Evolutionary conservation across 1,284 basidiomycete genomes (phyloP), one percentile per base, ranked within the genome.

Genomic region (Rhizopogon parksii): DNA sequence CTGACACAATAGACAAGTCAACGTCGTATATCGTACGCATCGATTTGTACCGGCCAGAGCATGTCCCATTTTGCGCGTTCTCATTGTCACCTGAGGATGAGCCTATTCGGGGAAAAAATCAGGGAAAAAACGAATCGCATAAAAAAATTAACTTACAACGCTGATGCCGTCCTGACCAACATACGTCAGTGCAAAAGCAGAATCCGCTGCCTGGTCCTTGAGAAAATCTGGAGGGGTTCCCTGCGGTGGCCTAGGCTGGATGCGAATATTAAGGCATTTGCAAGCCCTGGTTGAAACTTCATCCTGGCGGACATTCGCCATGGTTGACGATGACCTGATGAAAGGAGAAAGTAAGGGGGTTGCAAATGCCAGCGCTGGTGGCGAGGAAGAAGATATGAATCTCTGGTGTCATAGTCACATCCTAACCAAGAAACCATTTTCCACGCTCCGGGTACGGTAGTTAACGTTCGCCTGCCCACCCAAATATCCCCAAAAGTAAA

Each of bases 1-100:
- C 52, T 78, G 73, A 67, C 88, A 91, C 36, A 83, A 66, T 19
- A 90, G 73, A 65, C 88, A 91, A 30, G 77, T 81, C 57, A 90
- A 65, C 1, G 80, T 76, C 17, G 78, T 82, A 58, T 76, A 80
- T 65, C 82, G 82, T 47, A 74, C 73, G 52, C 71, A 76, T 68
- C 73, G 70, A 52, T 74, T 65, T 46, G 74, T 69, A 53, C 74
- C 75, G 46, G 68, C 67, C 56, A 76, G 68, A 51, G 71, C 66
- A 42, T 67, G 66, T 46, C 74, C 72, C 52, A 73, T 76, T 63
- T 76, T 78, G 57, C 79, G 77, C 49, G 73, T 78, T 60, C 86
- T 74, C 57, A 86, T 73, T 2, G 85, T 88, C 48, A 87, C 68
- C 59, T 88, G 82, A n/a, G 79, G 77, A 59, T 87, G 83, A 19